Percentiles rank a stretch among this genome's conserved stretches.
These are phyloP conservation scores for Camellia sinensis DNA, from an alignment of 148 eudicot species.

Conservation along the genomic window DNA sequence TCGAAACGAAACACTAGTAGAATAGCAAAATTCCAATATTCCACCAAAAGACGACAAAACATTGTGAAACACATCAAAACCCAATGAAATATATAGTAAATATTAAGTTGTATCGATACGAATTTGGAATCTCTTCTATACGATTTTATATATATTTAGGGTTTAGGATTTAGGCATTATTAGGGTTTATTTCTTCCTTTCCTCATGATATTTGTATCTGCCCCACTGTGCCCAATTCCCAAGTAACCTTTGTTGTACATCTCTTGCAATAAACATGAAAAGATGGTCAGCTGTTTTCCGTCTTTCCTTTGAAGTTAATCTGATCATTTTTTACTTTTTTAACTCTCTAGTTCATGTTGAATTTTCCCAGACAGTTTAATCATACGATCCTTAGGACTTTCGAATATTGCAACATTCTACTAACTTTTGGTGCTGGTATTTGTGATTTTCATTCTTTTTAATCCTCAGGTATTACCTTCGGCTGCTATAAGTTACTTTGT, in stretches of 20 bases:
- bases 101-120: no score
- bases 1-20: no score
- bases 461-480: slow-evolving; percentile 62
- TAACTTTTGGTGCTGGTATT: neutral
- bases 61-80: no score
- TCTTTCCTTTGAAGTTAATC: neutral
- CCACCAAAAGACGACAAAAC: no score
- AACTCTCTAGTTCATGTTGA: neutral
- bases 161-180: no score
- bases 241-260: neutral
- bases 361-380: neutral
- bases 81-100: no score
- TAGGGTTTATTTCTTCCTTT: neutral
- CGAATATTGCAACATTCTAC: neutral
- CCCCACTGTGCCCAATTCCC: neutral
- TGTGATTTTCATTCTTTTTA: slow-evolving; percentile 9
- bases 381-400: neutral
- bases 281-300: neutral
- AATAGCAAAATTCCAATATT: no score
- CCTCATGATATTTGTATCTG: neutral
- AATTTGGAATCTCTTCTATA: no score
- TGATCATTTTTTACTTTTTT: neutral
- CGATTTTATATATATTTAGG: no score
- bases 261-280: neutral
- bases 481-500: slow-evolving; percentile 68